Percentiles rank a stretch among this genome's conserved stretches.
phyloP scores from a whole-genome alignment of 2,329 filamentous ascomycete species.

The Teratosphaeria zuluensis region DNA sequence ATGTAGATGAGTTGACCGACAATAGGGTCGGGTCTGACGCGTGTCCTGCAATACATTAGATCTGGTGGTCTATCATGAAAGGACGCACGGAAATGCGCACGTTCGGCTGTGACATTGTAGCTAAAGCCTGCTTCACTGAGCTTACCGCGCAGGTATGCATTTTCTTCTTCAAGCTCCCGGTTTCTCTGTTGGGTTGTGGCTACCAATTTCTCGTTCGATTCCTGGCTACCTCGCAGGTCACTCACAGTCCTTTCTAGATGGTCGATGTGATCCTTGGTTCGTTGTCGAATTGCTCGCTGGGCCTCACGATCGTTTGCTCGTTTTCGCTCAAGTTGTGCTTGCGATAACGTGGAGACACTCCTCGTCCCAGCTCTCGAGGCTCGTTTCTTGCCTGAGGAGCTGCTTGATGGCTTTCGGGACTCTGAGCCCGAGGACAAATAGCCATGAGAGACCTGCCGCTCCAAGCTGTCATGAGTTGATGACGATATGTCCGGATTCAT shows the following conservation, averaged over 20 bases:
- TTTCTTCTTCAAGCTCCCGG: slow-evolving; percentile 46
- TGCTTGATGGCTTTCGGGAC: slow-evolving; percentile 15
- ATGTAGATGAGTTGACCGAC: slow-evolving; percentile 13
- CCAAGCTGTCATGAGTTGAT: slow-evolving; percentile 10
- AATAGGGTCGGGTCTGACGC: slow-evolving; percentile 12
- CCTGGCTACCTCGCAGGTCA: slow-evolving; percentile 41
- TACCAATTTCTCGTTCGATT: slow-evolving; percentile 36
- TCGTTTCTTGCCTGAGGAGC: slow-evolving; percentile 33
- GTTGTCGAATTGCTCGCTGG: slow-evolving; percentile 49
- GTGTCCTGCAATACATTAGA: slow-evolving; percentile 10
- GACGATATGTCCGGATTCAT: slow-evolving; percentile 20
- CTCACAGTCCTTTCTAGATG: slow-evolving; percentile 45
- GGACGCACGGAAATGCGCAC: slow-evolving; percentile 1
- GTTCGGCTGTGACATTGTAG: slow-evolving; percentile 8
- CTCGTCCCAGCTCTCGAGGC: slow-evolving; percentile 47
- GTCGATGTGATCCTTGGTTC: slow-evolving; percentile 51
- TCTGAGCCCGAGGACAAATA: slow-evolving; percentile 22
- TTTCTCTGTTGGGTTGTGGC: slow-evolving; percentile 45
- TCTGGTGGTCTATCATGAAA: slow-evolving; percentile 3
- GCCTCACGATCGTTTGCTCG: slow-evolving; percentile 52
- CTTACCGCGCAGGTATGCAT: slow-evolving; percentile 41
- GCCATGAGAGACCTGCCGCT: slow-evolving; percentile 17
- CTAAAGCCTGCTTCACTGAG: slow-evolving; percentile 35
- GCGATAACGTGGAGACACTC: slow-evolving; percentile 47
- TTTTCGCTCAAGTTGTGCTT: slow-evolving; percentile 50